Evolutionary conservation across 108 stramenopile genomes (phyloP).

Genomic region (Cyclotella baltica): DNA sequence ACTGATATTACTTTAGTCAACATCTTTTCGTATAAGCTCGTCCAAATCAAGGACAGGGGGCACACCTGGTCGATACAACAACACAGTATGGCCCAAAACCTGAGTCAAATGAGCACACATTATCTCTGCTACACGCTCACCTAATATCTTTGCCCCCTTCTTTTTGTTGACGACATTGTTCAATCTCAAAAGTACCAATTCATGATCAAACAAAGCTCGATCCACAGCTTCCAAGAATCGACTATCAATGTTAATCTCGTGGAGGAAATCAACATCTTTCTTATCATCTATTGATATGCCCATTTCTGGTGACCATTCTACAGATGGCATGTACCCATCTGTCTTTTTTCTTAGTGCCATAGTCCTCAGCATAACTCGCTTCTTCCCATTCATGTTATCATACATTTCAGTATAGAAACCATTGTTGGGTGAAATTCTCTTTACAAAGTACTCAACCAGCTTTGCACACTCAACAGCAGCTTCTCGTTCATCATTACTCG

Average conservation of each 20-base stretch:
- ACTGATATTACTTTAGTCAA: not conserved
- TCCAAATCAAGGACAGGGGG: constrained; percentile 76
- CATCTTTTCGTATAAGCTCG: constrained; percentile 39
- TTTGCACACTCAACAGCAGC: constrained; percentile 54
- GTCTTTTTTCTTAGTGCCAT: constrained; percentile 61
- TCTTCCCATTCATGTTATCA: constrained; percentile 61
- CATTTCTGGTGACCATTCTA: constrained; percentile 52
- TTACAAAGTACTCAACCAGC: constrained; percentile 70
- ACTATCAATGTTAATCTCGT: constrained; percentile 37
- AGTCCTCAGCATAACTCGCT: constrained; percentile 57
- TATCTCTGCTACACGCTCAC: constrained; percentile 61
- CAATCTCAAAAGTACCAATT: constrained; percentile 73
- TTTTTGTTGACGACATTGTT: constrained; percentile 79
- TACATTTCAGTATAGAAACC: constrained; percentile 41
- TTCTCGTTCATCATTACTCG: constrained; percentile 12
- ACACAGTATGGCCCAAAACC: constrained; percentile 77
- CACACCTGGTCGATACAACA: constrained; percentile 76
- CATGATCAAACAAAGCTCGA: constrained; percentile 68
- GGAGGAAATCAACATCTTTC: constrained; percentile 39
- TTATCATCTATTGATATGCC: constrained; percentile 22
- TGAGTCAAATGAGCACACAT: constrained; percentile 82
- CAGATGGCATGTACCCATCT: constrained; percentile 56
- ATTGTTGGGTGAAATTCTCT: constrained; percentile 65
- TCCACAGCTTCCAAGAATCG: constrained; percentile 77
- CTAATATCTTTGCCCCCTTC: constrained; percentile 68